Percentiles rank a stretch among this genome's conserved stretches.
phyloP scores from a whole-genome alignment of 352 stramenopile genomes.

The Pythium rhizo-oryzae region DNA sequence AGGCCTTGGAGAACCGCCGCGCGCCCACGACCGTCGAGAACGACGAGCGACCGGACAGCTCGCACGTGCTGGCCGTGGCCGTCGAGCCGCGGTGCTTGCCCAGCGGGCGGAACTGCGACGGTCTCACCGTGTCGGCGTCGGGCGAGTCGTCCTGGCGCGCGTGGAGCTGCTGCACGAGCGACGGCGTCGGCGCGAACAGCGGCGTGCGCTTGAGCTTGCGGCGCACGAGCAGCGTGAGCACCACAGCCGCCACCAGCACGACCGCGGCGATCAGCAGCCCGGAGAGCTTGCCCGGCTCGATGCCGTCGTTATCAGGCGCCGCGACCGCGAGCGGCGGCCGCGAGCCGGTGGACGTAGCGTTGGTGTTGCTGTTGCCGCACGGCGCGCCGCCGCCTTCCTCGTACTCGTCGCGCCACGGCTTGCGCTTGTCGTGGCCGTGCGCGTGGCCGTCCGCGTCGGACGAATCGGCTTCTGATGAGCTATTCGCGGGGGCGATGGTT shows the following conservation, averaged over 20 bases:
- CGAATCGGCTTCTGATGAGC: neutral
- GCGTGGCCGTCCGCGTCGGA: neutral
- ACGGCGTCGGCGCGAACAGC: slow-evolving; percentile 12
- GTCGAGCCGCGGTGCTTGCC: slow-evolving; percentile 5
- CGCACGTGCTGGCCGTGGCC: slow-evolving; percentile 10
- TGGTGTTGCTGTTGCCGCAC: too few relatives aligned
- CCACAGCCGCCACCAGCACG: neutral
- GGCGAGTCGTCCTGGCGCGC: slow-evolving; percentile 4
- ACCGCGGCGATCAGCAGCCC: slow-evolving; percentile 3
- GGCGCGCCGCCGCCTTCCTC: slow-evolving; percentile 1
- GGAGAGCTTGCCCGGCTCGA: slow-evolving; percentile 9
- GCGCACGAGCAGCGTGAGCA: neutral
- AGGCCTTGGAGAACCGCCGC: slow-evolving; percentile 3
- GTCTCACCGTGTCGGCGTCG: neutral
- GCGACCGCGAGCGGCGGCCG: neutral
- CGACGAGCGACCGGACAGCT: slow-evolving; percentile 1
- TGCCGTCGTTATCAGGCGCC: slow-evolving; percentile 13
- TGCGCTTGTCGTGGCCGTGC: neutral
- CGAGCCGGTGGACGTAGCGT: neutral
- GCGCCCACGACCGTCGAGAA: neutral
- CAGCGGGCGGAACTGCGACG: neutral
- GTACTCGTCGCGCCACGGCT: neutral
- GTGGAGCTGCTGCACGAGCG: slow-evolving; percentile 14
- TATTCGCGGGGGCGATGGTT: neutral
- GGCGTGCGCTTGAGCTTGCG: neutral